Percentiles rank a stretch among this genome's conserved stretches.
phyloP scores from a whole-genome alignment of 2,329 filamentous ascomycete genomes.

The Aspergillus sp. region DNA sequence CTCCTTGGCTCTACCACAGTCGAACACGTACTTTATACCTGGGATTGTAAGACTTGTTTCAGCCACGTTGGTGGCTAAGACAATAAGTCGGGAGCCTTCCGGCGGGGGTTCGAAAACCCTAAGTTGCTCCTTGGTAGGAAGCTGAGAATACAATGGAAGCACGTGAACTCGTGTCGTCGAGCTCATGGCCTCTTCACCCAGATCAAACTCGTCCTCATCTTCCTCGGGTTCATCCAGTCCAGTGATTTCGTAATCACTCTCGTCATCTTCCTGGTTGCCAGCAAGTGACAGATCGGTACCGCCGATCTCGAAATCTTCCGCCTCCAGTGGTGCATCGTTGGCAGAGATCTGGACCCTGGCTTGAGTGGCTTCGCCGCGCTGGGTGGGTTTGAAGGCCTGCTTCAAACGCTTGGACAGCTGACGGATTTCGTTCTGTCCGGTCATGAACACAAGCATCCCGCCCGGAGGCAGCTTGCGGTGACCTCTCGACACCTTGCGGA shows the following conservation, averaged over 20 bases:
- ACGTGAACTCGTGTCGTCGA: conserved; percentile 75
- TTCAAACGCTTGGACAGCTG: conserved; percentile 79
- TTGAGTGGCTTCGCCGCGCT: conserved; percentile 53
- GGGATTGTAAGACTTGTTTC: conserved; percentile 97
- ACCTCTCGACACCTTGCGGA: conserved; percentile 80
- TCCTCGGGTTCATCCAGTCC: conserved; percentile 60
- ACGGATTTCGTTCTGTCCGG: conserved; percentile 87
- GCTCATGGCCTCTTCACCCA: conserved; percentile 60
- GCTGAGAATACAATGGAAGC: conserved; percentile 87
- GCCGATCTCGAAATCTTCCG: conserved; percentile 84
- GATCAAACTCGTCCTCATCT: conserved; percentile 68
- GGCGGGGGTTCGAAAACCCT: conserved; percentile 84
- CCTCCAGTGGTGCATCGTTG: conserved; percentile 75
- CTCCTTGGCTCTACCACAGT: conserved; percentile 90
- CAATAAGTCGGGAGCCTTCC: conserved; percentile 78
- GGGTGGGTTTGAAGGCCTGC: conserved; percentile 62
- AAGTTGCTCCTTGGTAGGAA: conserved; percentile 88
- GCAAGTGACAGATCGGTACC: conserved; percentile 49
- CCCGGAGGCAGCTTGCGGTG: conserved; percentile 88
- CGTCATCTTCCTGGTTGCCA: conserved; percentile 56
- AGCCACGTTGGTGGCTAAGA: conserved; percentile 93
- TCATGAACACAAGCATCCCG: conserved; percentile 90
- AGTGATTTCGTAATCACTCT: conserved; percentile 62
- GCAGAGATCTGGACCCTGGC: conserved; percentile 75
- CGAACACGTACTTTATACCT: conserved; percentile 92